These are phyloP conservation scores for Fusarium staphyleae DNA, from an alignment of 2,329 filamentous ascomycete genomes.

Conservation along the genomic window DNA sequence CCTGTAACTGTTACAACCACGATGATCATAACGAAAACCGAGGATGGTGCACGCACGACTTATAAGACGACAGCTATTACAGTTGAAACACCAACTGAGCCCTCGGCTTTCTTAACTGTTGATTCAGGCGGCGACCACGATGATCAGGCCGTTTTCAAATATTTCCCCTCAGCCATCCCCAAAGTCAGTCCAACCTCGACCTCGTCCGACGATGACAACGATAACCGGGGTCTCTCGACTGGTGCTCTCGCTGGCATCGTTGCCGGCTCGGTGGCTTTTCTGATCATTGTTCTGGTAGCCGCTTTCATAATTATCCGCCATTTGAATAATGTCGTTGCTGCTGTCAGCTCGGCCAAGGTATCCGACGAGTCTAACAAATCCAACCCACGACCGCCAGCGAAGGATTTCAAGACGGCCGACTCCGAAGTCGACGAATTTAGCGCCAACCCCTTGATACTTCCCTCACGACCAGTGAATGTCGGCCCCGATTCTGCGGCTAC, in stretches of 20 bases:
- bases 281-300: conserved; percentile 56
- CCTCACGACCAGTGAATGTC: conserved; percentile 38
- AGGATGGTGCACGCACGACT: conserved; percentile 49
- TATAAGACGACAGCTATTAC: conserved; percentile 51
- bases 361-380: conserved; percentile 42
- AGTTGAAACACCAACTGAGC: conserved; percentile 49
- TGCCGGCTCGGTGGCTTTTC: conserved; percentile 56
- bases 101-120: conserved; percentile 43
- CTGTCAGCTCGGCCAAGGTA: conserved; percentile 48
- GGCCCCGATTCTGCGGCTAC: conserved; percentile 29
- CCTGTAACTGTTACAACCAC: conserved; percentile 55
- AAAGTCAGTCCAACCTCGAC: conserved; percentile 48
- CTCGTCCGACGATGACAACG: conserved; percentile 33
- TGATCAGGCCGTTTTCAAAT: conserved; percentile 50
- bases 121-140: conserved; percentile 31
- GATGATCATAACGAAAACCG: conserved; percentile 54
- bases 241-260: conserved; percentile 61
- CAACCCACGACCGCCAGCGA: conserved; percentile 46
- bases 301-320: conserved; percentile 59
- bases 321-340: conserved; percentile 55
- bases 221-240: conserved; percentile 47
- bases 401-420: conserved; percentile 50
- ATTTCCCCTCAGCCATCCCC: conserved; percentile 53
- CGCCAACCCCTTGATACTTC: conserved; percentile 50
- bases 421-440: conserved; percentile 55